Evolutionary conservation across 768 basidiomycete genomes (phyloP), one percentile per base, ranked within the genome.

Genomic region (Russula griseocarnosa): DNA sequence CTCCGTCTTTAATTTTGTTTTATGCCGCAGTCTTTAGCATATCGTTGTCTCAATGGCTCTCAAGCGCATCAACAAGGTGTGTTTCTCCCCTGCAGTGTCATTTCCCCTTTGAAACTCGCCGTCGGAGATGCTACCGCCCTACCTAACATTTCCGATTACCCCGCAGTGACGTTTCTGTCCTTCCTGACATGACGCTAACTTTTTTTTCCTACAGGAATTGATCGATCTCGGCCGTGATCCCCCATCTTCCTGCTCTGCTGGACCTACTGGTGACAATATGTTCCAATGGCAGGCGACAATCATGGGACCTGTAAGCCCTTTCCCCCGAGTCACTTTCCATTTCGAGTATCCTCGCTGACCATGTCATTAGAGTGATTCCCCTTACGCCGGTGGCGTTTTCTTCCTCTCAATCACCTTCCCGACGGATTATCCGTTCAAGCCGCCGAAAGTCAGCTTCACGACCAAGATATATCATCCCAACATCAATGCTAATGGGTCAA

Each of bases 401-500:
- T 98, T 98, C 90, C 86, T 95, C 53, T 87, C 88, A 55, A 94
- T 96, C 75, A 85, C 82, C 50, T 94, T 94, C 83, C 92, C 93
- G 53, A 92, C 90, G 77, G 96, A 99, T 77, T 99, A 99, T 81
- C 97, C 97, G 28, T 98, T 98, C 88, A 98, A 98, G 80, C 97
- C 97, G 49, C 97, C 97, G 78, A 99, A 99, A 85, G 94, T 99
- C 49, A 67, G 89, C 81, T 99, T 99, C 78, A 96, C 94, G 70
- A 98, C 97, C 74, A 98, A 97, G 90, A 98, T 98, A 71, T 98
- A 98, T 77, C 96, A 98, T 78, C 96, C 96, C 40, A 98, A 98
- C 83, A 98, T 99, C 94, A 99, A 99, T 75, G 92, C 96, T 70
- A 99, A 99, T 73, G 97, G 97, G 47, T 95, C 93, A 68, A 98